Evolutionary conservation across 805 yeast genomes (phyloP).

Genomic region (Lipomyces sp.): DNA sequence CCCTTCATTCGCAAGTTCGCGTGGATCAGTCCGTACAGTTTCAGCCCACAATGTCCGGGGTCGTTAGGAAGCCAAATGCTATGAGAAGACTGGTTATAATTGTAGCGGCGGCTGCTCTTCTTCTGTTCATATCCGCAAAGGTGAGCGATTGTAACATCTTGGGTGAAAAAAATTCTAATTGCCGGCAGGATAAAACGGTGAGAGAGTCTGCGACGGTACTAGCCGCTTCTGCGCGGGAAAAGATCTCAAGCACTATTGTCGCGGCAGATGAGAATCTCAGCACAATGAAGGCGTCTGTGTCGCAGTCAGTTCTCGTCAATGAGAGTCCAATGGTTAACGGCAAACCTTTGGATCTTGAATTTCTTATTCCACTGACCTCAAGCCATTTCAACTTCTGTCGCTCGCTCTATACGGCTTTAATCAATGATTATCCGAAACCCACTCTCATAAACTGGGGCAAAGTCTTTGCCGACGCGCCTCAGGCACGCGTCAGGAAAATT

Average conservation of each 20-base stretch:
- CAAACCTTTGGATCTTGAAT: conserved; percentile 26
- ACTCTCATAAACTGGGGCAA: conserved; percentile 29
- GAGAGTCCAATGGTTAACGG: conserved; percentile 13
- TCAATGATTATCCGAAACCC: conserved; percentile 34
- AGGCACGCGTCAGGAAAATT: conserved; percentile 34
- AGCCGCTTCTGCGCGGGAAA: neutral
- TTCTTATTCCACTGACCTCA: conserved; percentile 35
- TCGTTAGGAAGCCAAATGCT: neutral
- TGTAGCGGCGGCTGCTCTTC: neutral
- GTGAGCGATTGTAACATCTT: neutral
- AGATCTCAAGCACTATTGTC: neutral
- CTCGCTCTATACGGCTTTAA: conserved; percentile 29
- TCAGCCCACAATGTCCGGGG: neutral
- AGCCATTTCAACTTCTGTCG: conserved; percentile 38
- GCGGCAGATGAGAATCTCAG: conserved; percentile 4
- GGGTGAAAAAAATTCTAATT: neutral
- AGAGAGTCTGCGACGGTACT: conserved; percentile 4
- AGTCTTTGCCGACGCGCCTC: conserved; percentile 5
- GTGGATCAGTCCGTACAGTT: neutral
- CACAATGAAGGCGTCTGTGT: neutral
- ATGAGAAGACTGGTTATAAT: neutral
- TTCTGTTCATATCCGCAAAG: neutral
- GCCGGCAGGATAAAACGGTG: neutral
- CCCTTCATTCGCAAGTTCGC: neutral
- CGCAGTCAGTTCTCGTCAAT: neutral